Conservation (phyloP, 2,329 filamentous ascomycete species). For the Penicillium sclerotiorum region DNA sequence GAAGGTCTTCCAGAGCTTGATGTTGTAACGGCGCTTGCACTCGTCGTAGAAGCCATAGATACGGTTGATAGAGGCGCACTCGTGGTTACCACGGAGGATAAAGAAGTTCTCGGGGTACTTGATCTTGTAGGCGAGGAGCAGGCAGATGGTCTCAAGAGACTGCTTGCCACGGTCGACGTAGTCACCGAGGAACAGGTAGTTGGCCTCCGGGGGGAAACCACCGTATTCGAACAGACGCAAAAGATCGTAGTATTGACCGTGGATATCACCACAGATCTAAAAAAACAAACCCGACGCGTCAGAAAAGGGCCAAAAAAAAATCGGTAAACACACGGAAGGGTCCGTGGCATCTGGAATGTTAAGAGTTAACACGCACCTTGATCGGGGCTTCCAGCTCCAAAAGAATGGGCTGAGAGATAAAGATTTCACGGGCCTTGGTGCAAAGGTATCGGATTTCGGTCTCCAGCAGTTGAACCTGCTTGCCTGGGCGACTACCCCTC, state of each 20-base stretch:
- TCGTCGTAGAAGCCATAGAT: conserved; percentile 99
- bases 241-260: conserved; percentile 98
- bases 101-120: conserved; percentile 99
- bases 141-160: conserved; percentile 96
- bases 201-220: conserved; percentile 96
- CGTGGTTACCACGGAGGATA: conserved; percentile 96
- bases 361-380: conserved; percentile 66
- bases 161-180: conserved; percentile 99
- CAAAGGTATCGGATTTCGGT: conserved; percentile 95
- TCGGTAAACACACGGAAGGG: neutral
- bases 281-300: neutral
- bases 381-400: conserved; percentile 97
- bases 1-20: conserved; percentile 99
- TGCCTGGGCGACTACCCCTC: conserved; percentile 93
- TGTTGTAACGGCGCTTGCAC: conserved; percentile 98
- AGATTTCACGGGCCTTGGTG: conserved; percentile 98
- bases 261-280: conserved; percentile 98
- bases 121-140: conserved; percentile 98
- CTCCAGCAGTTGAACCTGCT: conserved; percentile 96
- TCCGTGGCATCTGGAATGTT: neutral
- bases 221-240: conserved; percentile 97
- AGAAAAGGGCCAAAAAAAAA: neutral
- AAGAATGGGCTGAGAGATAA: conserved; percentile 98
- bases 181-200: conserved; percentile 98
- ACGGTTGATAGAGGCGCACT: conserved; percentile 97